These are phyloP conservation scores for Aaosphaeria arxii DNA, from an alignment of 2,329 filamentous ascomycete species.

Conservation along the genomic window DNA sequence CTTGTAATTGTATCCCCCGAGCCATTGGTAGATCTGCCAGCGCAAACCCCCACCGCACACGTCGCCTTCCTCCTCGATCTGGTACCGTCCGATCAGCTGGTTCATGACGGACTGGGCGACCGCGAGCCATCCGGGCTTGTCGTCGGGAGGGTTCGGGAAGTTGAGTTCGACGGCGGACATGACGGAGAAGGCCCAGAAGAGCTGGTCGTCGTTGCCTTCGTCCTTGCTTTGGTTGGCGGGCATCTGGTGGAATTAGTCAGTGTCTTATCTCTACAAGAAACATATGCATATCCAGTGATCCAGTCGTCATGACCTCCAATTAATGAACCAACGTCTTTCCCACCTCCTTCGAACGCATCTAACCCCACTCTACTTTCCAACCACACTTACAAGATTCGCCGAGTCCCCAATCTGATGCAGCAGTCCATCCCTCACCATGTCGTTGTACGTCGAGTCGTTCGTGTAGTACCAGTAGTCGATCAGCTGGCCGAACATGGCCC, in stretches of 20 bases:
- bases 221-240: conserved; percentile 36
- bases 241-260: conserved; percentile 16
- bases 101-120: conserved; percentile 42
- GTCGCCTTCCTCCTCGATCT: conserved; percentile 14
- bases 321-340: too few species aligned
- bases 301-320: not conserved
- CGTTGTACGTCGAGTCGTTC: conserved; percentile 68
- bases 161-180: conserved; percentile 55
- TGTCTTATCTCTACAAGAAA: not conserved
- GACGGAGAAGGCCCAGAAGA: conserved; percentile 56
- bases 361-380: not conserved
- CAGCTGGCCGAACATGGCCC: conserved; percentile 67
- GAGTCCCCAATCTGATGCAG: conserved; percentile 30
- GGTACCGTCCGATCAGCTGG: conserved; percentile 32
- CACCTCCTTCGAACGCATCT: not conserved
- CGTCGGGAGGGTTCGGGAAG: conserved; percentile 40
- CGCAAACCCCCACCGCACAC: conserved; percentile 33
- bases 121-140: conserved; percentile 43
- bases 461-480: conserved; percentile 87
- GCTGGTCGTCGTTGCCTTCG: conserved; percentile 56
- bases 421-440: conserved; percentile 55
- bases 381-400: conserved; percentile 19
- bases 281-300: not conserved
- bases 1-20: conserved; percentile 37
- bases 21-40: conserved; percentile 37